Evolutionary conservation across 1,139 yeast genomes (phyloP).

Genomic region (Suhomyces atakaporum): DNA sequence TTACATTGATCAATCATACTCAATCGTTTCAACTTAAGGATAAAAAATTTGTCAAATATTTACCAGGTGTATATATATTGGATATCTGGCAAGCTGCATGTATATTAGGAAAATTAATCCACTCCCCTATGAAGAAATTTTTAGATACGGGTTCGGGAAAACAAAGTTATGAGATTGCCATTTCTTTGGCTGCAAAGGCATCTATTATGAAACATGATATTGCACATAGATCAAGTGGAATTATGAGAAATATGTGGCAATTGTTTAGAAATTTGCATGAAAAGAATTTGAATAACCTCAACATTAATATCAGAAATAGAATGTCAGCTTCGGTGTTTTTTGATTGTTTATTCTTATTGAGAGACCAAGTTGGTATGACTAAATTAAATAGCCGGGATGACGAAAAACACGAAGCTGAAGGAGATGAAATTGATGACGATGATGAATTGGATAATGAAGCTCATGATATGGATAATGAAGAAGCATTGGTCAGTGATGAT

Average conservation of each 20-base stretch:
- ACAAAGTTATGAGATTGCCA: conserved; percentile 68
- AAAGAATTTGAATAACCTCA: conserved; percentile 35
- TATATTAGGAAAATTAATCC: conserved; percentile 74
- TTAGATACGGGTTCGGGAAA: conserved; percentile 76
- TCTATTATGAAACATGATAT: conserved; percentile 89
- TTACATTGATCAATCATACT: conserved; percentile 68
- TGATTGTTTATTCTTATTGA: conserved; percentile 79
- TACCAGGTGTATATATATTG: conserved; percentile 81
- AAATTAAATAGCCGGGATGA: conserved; percentile 47
- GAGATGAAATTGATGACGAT: conserved; percentile 10
- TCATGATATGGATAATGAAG: conserved; percentile 29
- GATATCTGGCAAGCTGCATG: conserved; percentile 92
- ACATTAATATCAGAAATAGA: conserved; percentile 70
- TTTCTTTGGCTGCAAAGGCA: conserved; percentile 70
- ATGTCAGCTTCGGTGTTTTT: conserved; percentile 93
- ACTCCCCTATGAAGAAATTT: conserved; percentile 66
- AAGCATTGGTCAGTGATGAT: conserved; percentile 30
- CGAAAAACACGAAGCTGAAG: conserved; percentile 20
- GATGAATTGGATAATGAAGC: conserved; percentile 15
- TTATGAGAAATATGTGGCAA: conserved; percentile 94
- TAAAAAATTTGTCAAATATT: conserved; percentile 65
- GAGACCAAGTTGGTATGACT: conserved; percentile 87
- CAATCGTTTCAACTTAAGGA: conserved; percentile 60
- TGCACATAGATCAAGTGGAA: conserved; percentile 89
- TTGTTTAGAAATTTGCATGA: conserved; percentile 63